Percentiles rank a stretch among this genome's conserved stretches.
phyloP scores from a whole-genome alignment of 1,139 yeast genomes.

The Komagataea norvegica region DNA sequence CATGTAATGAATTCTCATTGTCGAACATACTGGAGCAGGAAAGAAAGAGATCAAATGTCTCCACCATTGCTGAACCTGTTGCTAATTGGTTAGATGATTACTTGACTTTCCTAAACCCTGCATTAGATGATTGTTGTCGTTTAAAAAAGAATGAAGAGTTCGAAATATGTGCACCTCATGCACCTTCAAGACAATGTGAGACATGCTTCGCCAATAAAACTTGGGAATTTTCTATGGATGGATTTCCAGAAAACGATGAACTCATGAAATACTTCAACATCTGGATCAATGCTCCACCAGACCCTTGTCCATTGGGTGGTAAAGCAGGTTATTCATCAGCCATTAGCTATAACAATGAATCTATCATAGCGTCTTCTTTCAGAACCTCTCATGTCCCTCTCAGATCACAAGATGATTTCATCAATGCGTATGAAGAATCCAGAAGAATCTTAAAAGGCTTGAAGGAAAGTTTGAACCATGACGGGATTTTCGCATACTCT shows the following conservation, averaged over 20 bases:
- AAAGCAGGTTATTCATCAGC: conserved; percentile 82
- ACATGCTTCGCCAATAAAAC: conserved; percentile 58
- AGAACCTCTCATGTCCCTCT: conserved; percentile 80
- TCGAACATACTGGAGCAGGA: conserved; percentile 88
- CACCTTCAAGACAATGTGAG: conserved; percentile 70
- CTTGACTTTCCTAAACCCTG: conserved; percentile 82
- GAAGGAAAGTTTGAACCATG: conserved; percentile 39
- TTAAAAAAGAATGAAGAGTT: conserved; percentile 44
- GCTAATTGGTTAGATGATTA: conserved; percentile 94
- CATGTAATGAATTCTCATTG: conserved; percentile 74
- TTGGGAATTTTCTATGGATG: conserved; percentile 75
- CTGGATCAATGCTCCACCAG: conserved; percentile 84
- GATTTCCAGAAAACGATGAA: conserved; percentile 72
- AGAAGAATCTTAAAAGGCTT: conserved; percentile 64
- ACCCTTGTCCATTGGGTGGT: conserved; percentile 94
- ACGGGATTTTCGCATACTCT: conserved; percentile 77
- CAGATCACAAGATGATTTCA: conserved; percentile 79
- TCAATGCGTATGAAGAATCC: conserved; percentile 71
- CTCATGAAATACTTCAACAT: conserved; percentile 69
- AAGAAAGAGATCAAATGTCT: conserved; percentile 54
- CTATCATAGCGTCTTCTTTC: conserved; percentile 59
- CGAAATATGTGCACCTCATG: conserved; percentile 61
- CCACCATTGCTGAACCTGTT: conserved; percentile 75
- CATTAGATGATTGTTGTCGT: conserved; percentile 81
- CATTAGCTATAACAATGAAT: conserved; percentile 41